Percentiles rank a stretch among this genome's conserved stretches.
phyloP scores from a whole-genome alignment of 139 green algal genomes.

The Trebouxia sp. region DNA sequence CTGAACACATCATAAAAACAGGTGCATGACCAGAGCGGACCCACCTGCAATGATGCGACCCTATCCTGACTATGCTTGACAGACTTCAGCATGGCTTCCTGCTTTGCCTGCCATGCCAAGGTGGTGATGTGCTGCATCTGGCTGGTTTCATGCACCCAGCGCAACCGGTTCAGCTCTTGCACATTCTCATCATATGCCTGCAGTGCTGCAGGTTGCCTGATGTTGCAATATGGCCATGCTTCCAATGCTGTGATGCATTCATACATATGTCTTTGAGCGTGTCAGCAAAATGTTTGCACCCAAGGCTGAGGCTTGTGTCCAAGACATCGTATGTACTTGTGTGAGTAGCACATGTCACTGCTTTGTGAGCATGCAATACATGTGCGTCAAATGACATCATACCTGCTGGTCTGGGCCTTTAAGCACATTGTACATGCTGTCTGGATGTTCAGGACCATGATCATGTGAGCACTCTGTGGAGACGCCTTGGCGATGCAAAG shows the following conservation, averaged over 20 bases:
- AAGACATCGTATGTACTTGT: neutral
- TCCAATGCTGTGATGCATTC: neutral
- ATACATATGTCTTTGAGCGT: neutral
- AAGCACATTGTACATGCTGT: neutral
- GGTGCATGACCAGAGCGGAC: neutral
- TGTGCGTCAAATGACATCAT: too few relatives aligned
- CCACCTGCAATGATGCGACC: neutral
- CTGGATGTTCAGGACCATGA: neutral
- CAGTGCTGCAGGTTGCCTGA: neutral
- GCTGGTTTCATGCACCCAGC: constrained; percentile 9
- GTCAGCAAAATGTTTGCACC: too few relatives aligned
- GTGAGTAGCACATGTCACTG: neutral
- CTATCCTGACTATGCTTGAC: neutral
- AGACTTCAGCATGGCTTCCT: constrained; percentile 19
- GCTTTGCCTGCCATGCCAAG: constrained; percentile 20
- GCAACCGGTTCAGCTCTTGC: constrained; percentile 21
- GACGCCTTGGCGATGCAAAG: neutral
- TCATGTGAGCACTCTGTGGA: neutral
- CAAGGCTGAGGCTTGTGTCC: neutral
- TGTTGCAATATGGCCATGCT: neutral
- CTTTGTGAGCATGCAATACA: neutral
- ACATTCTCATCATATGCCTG: neutral
- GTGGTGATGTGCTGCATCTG: neutral
- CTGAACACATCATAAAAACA: neutral
- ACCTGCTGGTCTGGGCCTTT: neutral